Evolutionary conservation across 345 rosid genomes (phyloP).

Genomic region (Rhizophora apiculata): DNA sequence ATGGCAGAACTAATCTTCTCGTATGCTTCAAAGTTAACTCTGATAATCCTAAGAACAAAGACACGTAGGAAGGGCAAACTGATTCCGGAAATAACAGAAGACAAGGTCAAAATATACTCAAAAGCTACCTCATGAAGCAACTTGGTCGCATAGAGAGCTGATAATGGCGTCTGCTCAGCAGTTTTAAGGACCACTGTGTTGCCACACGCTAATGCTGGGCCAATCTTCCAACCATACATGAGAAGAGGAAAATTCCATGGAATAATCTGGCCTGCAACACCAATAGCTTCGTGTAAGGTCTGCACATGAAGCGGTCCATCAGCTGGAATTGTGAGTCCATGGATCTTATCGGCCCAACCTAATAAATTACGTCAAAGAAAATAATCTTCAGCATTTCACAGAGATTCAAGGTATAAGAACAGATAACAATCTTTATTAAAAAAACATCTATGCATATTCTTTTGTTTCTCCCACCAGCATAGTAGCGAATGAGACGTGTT

Average conservation of each 20-base stretch:
- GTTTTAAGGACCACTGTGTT: constrained; percentile 85
- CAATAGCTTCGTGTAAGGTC: constrained; percentile 84
- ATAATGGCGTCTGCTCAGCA: constrained; percentile 88
- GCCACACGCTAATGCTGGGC: constrained; percentile 90
- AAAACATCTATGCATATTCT: background rate
- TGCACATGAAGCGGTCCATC: constrained; percentile 79
- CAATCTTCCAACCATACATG: constrained; percentile 88
- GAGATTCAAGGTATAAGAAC: background rate
- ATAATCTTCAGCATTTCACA: background rate
- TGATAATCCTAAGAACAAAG: background rate
- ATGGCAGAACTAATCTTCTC: too few species aligned
- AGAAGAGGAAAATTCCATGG: constrained; percentile 98
- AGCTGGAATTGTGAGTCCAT: constrained; percentile 74
- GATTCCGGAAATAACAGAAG: background rate
- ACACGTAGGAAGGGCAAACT: too few species aligned
- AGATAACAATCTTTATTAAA: background rate
- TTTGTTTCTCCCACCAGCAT: constrained; percentile 55
- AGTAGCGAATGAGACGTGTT: constrained; percentile 67
- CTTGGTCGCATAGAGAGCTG: constrained; percentile 58
- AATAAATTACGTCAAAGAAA: constrained; percentile 2
- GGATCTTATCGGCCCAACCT: constrained; percentile 99
- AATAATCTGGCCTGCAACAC: constrained; percentile 92
- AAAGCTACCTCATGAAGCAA: constrained; percentile 71
- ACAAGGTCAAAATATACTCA: background rate
- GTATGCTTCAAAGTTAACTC: background rate